Percentiles rank a stretch among this genome's conserved stretches.
Evolutionary conservation across 495 filamentous ascomycete genomes (phyloP).

Genomic region (Hypoxylon lienhwacheense): DNA sequence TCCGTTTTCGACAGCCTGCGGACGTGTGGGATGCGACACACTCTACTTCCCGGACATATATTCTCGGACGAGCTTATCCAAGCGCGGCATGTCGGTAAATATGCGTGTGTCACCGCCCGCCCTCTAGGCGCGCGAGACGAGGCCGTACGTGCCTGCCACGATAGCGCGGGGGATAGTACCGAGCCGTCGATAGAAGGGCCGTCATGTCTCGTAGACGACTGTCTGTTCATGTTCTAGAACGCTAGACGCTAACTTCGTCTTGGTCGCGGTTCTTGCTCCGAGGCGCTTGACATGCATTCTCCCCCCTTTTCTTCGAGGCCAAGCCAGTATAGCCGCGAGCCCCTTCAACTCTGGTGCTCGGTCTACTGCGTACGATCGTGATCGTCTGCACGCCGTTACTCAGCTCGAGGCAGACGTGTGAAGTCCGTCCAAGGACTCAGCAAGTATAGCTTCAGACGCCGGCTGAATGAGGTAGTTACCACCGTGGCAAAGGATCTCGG

Average conservation of each 20-base stretch:
- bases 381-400: background rate
- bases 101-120: slow-evolving; percentile 7
- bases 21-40: slow-evolving; percentile 29
- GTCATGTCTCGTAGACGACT: slow-evolving; percentile 1
- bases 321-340: no score
- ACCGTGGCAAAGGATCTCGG: no score
- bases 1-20: slow-evolving; percentile 19
- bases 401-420: background rate
- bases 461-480: background rate
- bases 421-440: background rate
- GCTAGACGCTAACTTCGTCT: background rate
- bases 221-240: slow-evolving; percentile 16
- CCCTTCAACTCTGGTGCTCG: no score
- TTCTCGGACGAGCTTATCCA: slow-evolving; percentile 17
- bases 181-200: slow-evolving; percentile 13
- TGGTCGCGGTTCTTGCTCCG: slow-evolving; percentile 8
- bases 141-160: slow-evolving; percentile 8
- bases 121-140: slow-evolving; percentile 12
- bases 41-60: slow-evolving; percentile 18
- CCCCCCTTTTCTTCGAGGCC: no score
- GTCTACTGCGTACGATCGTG: background rate
- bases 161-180: slow-evolving; percentile 1
- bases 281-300: background rate
- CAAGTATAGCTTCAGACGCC: background rate
- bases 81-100: slow-evolving; percentile 28